Evolutionary conservation across 2,329 filamentous ascomycete genomes (phyloP).

Genomic region (Scytalidium sp.): DNA sequence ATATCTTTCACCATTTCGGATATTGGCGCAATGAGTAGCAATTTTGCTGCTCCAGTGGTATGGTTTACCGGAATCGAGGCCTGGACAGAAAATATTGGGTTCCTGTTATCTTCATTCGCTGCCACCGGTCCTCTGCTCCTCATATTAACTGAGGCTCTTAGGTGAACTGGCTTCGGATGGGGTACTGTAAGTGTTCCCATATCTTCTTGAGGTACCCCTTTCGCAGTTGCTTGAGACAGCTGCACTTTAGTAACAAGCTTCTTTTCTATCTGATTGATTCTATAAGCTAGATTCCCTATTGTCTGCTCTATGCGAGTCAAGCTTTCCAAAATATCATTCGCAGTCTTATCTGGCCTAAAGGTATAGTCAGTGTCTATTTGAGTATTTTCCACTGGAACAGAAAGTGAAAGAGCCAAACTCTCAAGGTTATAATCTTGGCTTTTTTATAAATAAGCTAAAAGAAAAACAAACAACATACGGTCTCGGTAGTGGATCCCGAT

Average conservation of each 20-base stretch:
- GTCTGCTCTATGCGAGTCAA: conserved; percentile 14
- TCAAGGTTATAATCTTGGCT: too few species aligned
- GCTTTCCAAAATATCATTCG: conserved; percentile 57
- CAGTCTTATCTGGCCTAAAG: conserved; percentile 49
- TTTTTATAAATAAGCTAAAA: too few species aligned
- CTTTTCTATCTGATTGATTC: background rate
- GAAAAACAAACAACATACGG: conserved; percentile 64
- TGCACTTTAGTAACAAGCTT: background rate
- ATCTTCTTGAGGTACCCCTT: background rate
- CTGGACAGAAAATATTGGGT: conserved; percentile 51
- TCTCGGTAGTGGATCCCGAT: conserved; percentile 86
- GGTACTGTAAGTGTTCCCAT: background rate
- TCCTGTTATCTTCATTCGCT: conserved; percentile 39
- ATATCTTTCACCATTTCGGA: conserved; percentile 55
- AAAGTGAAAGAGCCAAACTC: too few species aligned
- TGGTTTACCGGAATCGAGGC: conserved; percentile 80
- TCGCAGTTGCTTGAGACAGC: background rate
- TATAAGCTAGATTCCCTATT: background rate
- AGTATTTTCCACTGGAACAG: too few species aligned
- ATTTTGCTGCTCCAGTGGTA: conserved; percentile 81
- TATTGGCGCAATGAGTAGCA: conserved; percentile 72
- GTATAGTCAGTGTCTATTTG: background rate
- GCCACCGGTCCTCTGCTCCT: conserved; percentile 9
- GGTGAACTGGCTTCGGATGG: background rate
- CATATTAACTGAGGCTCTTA: conserved; percentile 4